Evolutionary conservation across 148 eudicot genomes (phyloP), one percentile per base, ranked within the genome.

Genomic region (Hydrangea macrophylla): DNA sequence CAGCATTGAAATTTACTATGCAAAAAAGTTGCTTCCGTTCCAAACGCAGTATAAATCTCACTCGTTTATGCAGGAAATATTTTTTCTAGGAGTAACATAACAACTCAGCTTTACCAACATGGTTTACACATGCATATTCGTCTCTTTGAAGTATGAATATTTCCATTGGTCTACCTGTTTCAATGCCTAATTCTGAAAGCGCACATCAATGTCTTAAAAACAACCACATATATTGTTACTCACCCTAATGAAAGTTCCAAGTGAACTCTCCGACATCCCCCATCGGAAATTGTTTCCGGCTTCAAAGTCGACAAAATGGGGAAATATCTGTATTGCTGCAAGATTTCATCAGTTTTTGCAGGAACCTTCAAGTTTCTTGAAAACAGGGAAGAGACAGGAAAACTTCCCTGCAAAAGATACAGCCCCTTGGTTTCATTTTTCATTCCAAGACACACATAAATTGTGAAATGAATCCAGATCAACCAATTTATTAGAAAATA

Each of bases 191-290:
- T n/a, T 3, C 53, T 48, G 22, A 48, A 48, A 48, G 39, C 53
- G n/a, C n/a, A 22, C 17, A 48, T 2, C 50, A 20, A 10, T 25
- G 31, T 31, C 56, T 12, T 58, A 53, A 28, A 27, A 30, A 32
- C 11, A 3, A 27, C 48, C 17, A 32, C 27, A 33, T 57, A 26
- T 31, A 24, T 58, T 32, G 61, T 18, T 24, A 73, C 81, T 86
- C 79, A 94, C 99, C 97, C 91, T 51, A 87, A 68, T 65, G 84
- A 79, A 57, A 94, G 83, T 60, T 94, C 93, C 73, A 91, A 69
- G 79, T 84, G 64, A 69, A 91, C 81, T 70, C 70, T 89, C 33
- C 97, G 90, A 36, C 70, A 66, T 53, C 85, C 89, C 51, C 67
- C 69, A 64, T 55, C 82, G 53, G 82, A 74, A 62, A 81, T 51